Base-by-base conservation (phyloP, 1,139 yeast species). In the Suhomyces bolitotheri region DNA sequence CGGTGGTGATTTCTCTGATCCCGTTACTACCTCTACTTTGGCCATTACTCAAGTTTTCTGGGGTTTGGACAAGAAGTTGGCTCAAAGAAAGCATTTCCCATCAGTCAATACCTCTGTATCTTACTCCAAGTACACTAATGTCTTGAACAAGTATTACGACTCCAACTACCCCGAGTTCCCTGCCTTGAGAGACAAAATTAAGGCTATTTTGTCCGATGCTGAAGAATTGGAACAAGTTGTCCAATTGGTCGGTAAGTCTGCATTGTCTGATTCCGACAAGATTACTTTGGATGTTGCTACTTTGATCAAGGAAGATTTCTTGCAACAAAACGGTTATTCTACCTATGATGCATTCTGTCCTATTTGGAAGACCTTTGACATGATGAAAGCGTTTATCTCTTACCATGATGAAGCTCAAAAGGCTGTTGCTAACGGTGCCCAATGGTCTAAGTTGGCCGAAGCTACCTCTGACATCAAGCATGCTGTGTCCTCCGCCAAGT, bases 1-100 rank as follows among this genome's bases (percentile, higher is more conserved):
- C 41, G 99, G 98, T 80, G 99, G 99, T 82, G 99, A 92, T 76
- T 90, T 92, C 82, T 92, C 98, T 14, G 99, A 92, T 71, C 99
- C 99, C 29, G 99, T 92, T 51, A 92, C 99, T 25, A 92, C 97
- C 22, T 80, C 98, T 9, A 92, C 99, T 30, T 79, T 92, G 58
- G 97, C 97, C 82, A 92, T 92, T 55, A 94, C 98, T 23, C 99
- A 92, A 73, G 99, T 94, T 43, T 92, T 94, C 75, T 92, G 99
- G 99, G 99, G 99, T 68, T 78, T 92, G 66, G 99, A 92, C 69
- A 92, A 92, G 73, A 92, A 92, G 67, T 80, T 92, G 59, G 98
- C 99, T 16, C 99, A 92, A 77, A 89, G 99, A 77, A 92, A 92
- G 73, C 99, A 92, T 75, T 92, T 92, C 88, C 99, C 99, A 54